Evolutionary conservation across 495 filamentous ascomycete genomes (phyloP).

Genomic region (Daldinia decipiens): DNA sequence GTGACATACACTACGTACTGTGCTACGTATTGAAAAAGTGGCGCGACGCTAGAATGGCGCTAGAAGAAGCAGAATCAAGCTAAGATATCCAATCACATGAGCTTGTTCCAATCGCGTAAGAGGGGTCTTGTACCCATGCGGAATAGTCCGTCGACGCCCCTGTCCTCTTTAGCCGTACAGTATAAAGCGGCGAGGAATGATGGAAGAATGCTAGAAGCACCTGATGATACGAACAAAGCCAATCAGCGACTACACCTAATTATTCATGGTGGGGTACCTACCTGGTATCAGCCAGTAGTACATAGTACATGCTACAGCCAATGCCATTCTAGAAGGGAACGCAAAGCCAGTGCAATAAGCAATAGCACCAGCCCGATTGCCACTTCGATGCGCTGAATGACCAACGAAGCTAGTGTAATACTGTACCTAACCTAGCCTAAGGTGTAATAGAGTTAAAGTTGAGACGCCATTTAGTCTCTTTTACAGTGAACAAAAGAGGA

Average conservation of each 20-base stretch:
- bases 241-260: constrained; percentile 30
- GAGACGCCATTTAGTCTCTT: neutral
- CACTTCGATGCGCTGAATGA: neutral
- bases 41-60: constrained; percentile 53
- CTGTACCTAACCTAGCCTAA: no score
- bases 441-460: constrained; percentile 5
- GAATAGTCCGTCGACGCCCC: constrained; percentile 41
- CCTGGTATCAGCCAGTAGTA: constrained; percentile 14
- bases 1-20: constrained; percentile 24
- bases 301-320: constrained; percentile 13
- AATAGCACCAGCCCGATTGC: neutral
- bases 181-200: constrained; percentile 45
- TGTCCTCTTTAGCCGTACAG: constrained; percentile 38
- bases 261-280: constrained; percentile 22
- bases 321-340: constrained; percentile 14
- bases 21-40: constrained; percentile 39
- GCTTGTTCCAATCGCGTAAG: constrained; percentile 27
- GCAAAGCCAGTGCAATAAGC: neutral
- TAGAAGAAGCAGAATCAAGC: constrained; percentile 48
- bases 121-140: constrained; percentile 42
- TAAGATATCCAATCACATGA: constrained; percentile 44
- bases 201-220: constrained; percentile 48
- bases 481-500: constrained; percentile 9
- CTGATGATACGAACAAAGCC: constrained; percentile 40
- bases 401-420: neutral